Base-by-base conservation (phyloP, 2,329 filamentous ascomycete species). In the Cryphonectria parasitica region DNA sequence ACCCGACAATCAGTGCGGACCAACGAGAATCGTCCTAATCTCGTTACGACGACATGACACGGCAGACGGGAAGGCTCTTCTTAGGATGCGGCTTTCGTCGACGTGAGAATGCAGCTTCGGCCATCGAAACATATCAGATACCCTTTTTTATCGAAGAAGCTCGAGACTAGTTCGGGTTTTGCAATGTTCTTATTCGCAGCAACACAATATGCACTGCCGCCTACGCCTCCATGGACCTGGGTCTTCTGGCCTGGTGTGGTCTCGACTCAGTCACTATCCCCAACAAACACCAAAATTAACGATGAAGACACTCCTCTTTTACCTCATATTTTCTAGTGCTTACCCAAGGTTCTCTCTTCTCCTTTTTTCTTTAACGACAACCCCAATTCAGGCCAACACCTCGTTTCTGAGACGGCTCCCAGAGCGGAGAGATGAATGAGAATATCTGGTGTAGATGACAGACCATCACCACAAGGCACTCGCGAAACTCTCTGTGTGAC, bases 21-120 rank as follows among this genome's bases (percentile, higher is more conserved):
- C 67, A 68, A 69, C 70, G 72, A 73, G 72, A 73, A 73, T 64
- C 72, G 72, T 68, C 72, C 66, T 66, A 72, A 71, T 73, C 72
- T 73, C 72, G 72, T 73, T 72, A 71, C 67, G 71, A 72, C 65
- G 71, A 72, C 63, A 72, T 66, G 71, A 69, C 41, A 68, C 62
- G 58, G 58, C 60, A 52, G 71, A 66, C 63, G 49, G 65, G 68
- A 72, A 62, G 63, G 69, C 63, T 63, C 69, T 66, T 41, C 69
- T 66, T 41, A 63, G 41, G 67, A 64, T 67, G 62, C 67, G 64
- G 45, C 70, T 69, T 52, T 67, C 62, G 67, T 68, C 67, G 39
- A 39, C 34, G 45, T 52, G 64, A 69, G 69, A 64, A 56, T 66
- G 69, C 68, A 72, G 63, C 61, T 71, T 67, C 67, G 71, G 69